Evolutionary conservation across 345 rosid genomes (phyloP).

Genomic region (Excoecaria agallocha): DNA sequence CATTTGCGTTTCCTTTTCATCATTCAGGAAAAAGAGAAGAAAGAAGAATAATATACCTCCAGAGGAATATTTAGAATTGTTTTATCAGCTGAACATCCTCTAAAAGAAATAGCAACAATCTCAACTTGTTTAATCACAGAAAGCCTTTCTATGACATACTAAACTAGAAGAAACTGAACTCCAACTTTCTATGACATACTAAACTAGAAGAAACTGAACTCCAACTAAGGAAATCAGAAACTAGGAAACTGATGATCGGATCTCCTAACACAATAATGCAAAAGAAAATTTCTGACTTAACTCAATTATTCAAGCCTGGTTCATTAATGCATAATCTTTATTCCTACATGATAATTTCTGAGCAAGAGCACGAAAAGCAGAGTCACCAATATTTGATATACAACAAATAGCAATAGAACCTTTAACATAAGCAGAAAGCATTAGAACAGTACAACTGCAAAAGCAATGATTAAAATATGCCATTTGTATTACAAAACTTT

Average conservation of each 20-base stretch:
- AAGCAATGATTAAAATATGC: background rate
- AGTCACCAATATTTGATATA: background rate
- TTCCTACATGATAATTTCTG: background rate
- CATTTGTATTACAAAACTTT: background rate
- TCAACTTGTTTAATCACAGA: background rate
- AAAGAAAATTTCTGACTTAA: background rate
- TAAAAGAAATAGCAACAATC: background rate
- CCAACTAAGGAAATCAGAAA: background rate
- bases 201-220: too few relatives aligned
- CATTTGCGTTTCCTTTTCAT: background rate
- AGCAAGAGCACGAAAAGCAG: background rate
- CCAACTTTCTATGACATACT: too few relatives aligned
- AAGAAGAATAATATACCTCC: background rate
- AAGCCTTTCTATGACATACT: background rate
- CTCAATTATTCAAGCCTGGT: background rate
- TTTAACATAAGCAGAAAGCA: background rate
- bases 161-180: background rate
- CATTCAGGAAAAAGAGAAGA: background rate
- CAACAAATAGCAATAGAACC: background rate
- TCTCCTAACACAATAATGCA: background rate
- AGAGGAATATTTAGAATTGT: background rate
- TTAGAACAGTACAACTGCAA: background rate
- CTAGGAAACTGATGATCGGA: background rate
- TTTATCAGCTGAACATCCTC: background rate
- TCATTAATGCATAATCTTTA: background rate